Conservation (phyloP, 73 alveolate genomes). For the Tetrahymena elliotti region DNA sequence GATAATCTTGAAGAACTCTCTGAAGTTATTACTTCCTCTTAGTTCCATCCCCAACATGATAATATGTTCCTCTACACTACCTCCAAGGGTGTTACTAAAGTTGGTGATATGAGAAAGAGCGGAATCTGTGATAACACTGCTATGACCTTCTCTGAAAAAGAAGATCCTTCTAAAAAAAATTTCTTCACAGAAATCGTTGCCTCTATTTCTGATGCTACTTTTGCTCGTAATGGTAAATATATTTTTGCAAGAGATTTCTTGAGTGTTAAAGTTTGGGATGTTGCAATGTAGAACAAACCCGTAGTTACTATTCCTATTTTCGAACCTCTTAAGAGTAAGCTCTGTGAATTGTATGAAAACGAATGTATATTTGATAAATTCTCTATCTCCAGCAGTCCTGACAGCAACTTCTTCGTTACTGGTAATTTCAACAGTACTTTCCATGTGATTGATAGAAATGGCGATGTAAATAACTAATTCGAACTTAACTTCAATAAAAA, state of each 20-base stretch:
- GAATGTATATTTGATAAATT: constrained; percentile 70
- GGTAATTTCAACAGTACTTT: constrained; percentile 38
- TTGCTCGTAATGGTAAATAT: constrained; percentile 46
- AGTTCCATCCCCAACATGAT: constrained; percentile 55
- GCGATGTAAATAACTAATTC: constrained; percentile 12
- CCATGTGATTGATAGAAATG: constrained; percentile 27
- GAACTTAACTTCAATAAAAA: constrained; percentile 42
- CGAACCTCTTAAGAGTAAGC: constrained; percentile 60
- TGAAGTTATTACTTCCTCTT: constrained; percentile 68
- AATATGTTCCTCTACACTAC: constrained; percentile 53
- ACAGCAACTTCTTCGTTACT: constrained; percentile 14
- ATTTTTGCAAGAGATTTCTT: constrained; percentile 65
- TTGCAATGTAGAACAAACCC: constrained; percentile 56
- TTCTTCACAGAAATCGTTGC: constrained; percentile 73
- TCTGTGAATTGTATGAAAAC: constrained; percentile 66
- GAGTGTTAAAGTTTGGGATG: constrained; percentile 68
- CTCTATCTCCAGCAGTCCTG: constrained; percentile 21
- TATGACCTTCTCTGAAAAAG: constrained; percentile 47
- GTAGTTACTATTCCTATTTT: constrained; percentile 43
- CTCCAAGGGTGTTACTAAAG: constrained; percentile 53
- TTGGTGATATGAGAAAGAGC: constrained; percentile 61
- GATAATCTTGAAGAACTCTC: constrained; percentile 59
- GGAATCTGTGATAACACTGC: constrained; percentile 56
- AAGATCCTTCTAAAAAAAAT: constrained; percentile 67
- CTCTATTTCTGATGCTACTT: constrained; percentile 55